Evolutionary conservation across 2,329 filamentous ascomycete species (phyloP).

Genomic region (Microsporum ferrugineum): DNA sequence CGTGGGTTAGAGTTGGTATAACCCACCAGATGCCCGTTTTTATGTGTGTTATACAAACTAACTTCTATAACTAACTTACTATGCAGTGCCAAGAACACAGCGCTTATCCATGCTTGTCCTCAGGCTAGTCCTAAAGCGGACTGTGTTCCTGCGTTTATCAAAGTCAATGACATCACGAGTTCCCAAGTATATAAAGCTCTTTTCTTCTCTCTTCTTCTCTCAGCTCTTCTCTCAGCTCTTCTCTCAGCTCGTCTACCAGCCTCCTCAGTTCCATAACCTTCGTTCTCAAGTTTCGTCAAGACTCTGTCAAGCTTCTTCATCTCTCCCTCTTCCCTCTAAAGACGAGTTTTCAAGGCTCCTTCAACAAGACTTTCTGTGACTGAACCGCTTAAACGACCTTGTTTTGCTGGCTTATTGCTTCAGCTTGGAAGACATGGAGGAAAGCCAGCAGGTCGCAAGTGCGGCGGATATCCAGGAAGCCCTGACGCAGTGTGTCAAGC

Average conservation of each 20-base stretch:
- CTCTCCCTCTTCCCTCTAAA: not conserved
- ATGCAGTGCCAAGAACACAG: not conserved
- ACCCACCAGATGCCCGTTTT: too few relatives aligned
- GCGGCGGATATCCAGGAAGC: not conserved
- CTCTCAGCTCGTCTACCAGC: not conserved
- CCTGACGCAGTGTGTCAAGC: not conserved
- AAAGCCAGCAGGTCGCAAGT: not conserved
- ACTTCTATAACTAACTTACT: too few relatives aligned
- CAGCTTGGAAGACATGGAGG: not conserved
- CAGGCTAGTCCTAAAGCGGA: not conserved
- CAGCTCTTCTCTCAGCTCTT: not conserved
- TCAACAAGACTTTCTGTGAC: not conserved
- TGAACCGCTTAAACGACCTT: not conserved
- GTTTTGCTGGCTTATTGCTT: not conserved
- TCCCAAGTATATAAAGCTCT: not conserved
- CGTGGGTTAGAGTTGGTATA: too few relatives aligned
- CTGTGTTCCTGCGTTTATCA: not conserved
- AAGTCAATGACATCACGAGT: not conserved
- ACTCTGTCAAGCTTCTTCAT: not conserved
- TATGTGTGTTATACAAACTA: too few relatives aligned
- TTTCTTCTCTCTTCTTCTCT: not conserved
- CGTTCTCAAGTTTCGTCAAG: not conserved
- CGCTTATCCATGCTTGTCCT: not conserved
- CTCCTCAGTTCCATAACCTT: not conserved
- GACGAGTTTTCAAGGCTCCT: not conserved